Evolutionary conservation across 805 yeast genomes (phyloP).

Genomic region (Myxozyma sirexii): DNA sequence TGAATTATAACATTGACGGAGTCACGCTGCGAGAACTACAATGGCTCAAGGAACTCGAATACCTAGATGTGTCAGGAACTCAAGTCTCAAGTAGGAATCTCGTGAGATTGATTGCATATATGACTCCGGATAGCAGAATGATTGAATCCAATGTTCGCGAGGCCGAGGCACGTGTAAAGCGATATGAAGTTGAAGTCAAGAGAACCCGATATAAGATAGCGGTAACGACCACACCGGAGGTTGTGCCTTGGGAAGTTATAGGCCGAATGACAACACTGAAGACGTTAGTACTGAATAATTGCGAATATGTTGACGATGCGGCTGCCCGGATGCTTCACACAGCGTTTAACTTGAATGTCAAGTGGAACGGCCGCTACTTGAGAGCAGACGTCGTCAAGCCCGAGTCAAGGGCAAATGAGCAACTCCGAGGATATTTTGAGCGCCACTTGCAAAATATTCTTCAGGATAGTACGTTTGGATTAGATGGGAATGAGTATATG

Average conservation of each 20-base stretch:
- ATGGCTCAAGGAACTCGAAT: constrained; percentile 2
- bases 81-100: not conserved
- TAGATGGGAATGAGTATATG: constrained; percentile 9
- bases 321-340: constrained; percentile 1
- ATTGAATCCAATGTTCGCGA: not conserved
- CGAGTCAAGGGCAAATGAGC: not conserved
- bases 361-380: not conserved
- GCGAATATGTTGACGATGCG: not conserved
- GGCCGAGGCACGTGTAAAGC: not conserved
- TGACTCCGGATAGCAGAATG: not conserved
- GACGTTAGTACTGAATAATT: constrained; percentile 6
- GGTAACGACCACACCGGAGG: not conserved
- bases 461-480: not conserved
- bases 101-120: not conserved
- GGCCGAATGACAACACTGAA: constrained; percentile 10
- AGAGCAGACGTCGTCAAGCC: constrained; percentile 2
- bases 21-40: constrained; percentile 2
- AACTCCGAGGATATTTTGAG: constrained; percentile 3
- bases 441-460: constrained; percentile 4
- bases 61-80: constrained; percentile 8
- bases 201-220: not conserved
- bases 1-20: constrained; percentile 9
- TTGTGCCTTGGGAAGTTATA: constrained; percentile 9
- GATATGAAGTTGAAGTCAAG: not conserved
- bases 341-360: constrained; percentile 2